These are phyloP conservation scores for Rauvolfia tetraphylla DNA, from an alignment of 257 asterid genomes.

Conservation along the genomic window DNA sequence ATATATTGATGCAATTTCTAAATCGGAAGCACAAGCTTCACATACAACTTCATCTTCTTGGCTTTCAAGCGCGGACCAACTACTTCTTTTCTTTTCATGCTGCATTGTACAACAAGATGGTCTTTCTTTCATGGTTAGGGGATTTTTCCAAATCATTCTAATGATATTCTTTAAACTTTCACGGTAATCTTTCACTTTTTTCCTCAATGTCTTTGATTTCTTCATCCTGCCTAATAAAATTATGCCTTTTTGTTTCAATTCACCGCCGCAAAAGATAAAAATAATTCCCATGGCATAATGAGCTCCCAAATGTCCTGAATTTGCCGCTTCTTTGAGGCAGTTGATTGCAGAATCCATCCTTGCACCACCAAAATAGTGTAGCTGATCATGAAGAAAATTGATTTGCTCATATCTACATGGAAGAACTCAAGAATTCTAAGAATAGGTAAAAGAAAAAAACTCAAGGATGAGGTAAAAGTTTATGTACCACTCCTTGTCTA, in stretches of 20 bases:
- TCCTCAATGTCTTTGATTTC: background rate
- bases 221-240: background rate
- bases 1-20: background rate
- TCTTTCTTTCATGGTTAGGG: background rate
- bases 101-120: background rate
- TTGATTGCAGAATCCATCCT: background rate
- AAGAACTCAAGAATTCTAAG: too few relatives aligned
- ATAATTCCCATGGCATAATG: slow-evolving; percentile 1
- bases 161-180: background rate
- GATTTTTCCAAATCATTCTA: background rate
- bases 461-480: background rate
- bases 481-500: background rate
- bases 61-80: background rate
- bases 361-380: background rate
- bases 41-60: background rate
- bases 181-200: background rate
- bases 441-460: too few relatives aligned
- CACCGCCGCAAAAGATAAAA: background rate
- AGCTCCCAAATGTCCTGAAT: slow-evolving; percentile 5
- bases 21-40: background rate
- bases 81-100: background rate
- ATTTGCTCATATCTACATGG: too few relatives aligned
- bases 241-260: slow-evolving; percentile 1
- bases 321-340: background rate
- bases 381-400: background rate